phyloP scores from a whole-genome alignment of 495 filamentous ascomycete genomes.

The Penicillium lagena region DNA sequence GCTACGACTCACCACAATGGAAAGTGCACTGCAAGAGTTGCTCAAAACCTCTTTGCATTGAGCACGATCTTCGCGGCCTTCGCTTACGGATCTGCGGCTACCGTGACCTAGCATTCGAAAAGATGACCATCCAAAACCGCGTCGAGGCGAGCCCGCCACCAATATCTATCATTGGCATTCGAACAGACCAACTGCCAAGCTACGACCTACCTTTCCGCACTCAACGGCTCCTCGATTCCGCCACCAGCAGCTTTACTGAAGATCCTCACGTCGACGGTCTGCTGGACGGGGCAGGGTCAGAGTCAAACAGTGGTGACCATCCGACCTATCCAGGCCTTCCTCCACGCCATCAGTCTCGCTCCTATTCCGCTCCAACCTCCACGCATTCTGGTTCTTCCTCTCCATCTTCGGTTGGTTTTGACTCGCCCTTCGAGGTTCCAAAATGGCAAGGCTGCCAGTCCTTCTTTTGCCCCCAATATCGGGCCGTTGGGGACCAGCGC shows the following conservation, averaged over 20 bases:
- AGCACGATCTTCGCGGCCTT: conserved; percentile 55
- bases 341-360: conserved; percentile 16
- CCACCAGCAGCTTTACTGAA: conserved; percentile 37
- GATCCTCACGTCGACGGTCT: conserved; percentile 23
- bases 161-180: not conserved
- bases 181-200: not conserved
- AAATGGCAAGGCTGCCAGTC: conserved; percentile 54
- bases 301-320: conserved; percentile 11
- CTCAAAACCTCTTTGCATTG: conserved; percentile 52
- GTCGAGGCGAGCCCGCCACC: conserved; percentile 5
- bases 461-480: conserved; percentile 49
- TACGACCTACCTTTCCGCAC: conserved; percentile 28
- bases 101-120: conserved; percentile 49
- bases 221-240: conserved; percentile 25
- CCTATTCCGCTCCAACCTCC: conserved; percentile 32
- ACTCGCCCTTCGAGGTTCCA: conserved; percentile 25
- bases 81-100: conserved; percentile 56
- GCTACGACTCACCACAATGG: conserved; percentile 52
- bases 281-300: conserved; percentile 12
- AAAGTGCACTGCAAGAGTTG: conserved; percentile 53
- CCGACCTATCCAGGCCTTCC: conserved; percentile 5
- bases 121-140: conserved; percentile 32
- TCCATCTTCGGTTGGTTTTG: conserved; percentile 32
- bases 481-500: conserved; percentile 44
- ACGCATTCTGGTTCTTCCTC: conserved; percentile 37